A percentile compares a stretch with the other conserved stretches of the same genome.
Conservation (phyloP, 83 land plant species). For the Thuja plicata region DNA sequence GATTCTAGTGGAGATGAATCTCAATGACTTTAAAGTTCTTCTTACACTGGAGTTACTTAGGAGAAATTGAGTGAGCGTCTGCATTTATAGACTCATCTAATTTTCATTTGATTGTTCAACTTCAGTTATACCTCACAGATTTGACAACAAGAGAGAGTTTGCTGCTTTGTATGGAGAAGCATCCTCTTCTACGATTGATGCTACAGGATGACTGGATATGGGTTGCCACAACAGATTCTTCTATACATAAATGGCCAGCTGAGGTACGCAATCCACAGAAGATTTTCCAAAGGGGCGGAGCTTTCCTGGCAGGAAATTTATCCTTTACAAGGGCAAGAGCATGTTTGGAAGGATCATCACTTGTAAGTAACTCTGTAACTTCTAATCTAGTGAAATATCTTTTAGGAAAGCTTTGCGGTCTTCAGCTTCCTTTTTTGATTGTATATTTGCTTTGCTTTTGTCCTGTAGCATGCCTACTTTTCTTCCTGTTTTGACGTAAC, state of each 20-base stretch:
- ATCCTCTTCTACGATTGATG: constrained; percentile 77
- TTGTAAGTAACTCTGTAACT: constrained; percentile 50
- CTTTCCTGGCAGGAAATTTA: constrained; percentile 93
- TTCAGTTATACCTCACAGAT: constrained; percentile 90
- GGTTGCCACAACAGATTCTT: constrained; percentile 94
- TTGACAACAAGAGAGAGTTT: constrained; percentile 83
- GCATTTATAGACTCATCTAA: not conserved
- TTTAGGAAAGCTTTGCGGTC: not conserved
- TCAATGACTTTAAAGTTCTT: not conserved
- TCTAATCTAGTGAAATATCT: not conserved
- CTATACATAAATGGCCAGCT: constrained; percentile 90
- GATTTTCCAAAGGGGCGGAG: constrained; percentile 77
- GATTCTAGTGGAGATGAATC: not conserved
- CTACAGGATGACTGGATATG: constrained; percentile 91
- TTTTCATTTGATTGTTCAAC: constrained; percentile 1
- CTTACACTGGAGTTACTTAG: not conserved
- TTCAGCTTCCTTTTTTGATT: not conserved
- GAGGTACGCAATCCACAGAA: constrained; percentile 71
- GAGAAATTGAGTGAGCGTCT: not conserved
- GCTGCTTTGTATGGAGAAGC: constrained; percentile 75
- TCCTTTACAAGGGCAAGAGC: constrained; percentile 95
- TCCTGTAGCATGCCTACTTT: not conserved
- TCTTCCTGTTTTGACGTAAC: not conserved
- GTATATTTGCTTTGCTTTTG: not conserved
- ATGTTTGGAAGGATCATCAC: constrained; percentile 88